phyloP scores from a whole-genome alignment of 345 rosid genomes.

The Melastoma malabathricum region DNA sequence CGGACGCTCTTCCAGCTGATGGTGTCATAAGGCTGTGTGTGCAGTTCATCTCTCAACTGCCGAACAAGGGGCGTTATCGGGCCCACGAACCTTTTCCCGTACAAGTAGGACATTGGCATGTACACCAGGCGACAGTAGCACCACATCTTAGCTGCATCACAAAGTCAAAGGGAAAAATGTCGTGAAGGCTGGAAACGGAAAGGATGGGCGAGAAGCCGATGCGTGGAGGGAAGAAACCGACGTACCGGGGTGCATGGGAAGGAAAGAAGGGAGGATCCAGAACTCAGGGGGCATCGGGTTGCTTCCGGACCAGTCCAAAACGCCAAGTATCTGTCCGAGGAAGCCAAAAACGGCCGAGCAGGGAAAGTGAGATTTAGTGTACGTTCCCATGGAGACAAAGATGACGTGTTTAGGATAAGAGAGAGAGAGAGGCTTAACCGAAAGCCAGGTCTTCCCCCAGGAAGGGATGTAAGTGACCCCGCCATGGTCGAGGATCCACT shows the following conservation, averaged over 20 bases:
- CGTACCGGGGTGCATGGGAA: constrained; percentile 22
- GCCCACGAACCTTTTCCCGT: constrained; percentile 25
- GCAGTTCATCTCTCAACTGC: constrained; percentile 19
- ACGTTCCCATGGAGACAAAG: neutral
- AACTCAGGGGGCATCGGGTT: constrained; percentile 24
- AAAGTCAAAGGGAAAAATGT: neutral
- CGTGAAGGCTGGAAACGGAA: neutral
- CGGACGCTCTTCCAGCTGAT: constrained; percentile 17
- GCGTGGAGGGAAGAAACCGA: neutral
- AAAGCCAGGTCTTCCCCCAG: constrained; percentile 33
- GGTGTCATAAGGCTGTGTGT: constrained; percentile 13
- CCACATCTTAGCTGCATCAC: constrained; percentile 25
- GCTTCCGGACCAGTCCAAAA: constrained; percentile 18
- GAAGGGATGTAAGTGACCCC: constrained; percentile 21
- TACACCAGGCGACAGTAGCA: constrained; percentile 25
- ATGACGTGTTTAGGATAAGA: neutral
- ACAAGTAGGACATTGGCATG: constrained; percentile 26
- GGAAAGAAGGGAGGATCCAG: constrained; percentile 23
- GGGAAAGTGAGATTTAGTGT: too few relatives aligned
- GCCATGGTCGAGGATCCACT: constrained; percentile 25
- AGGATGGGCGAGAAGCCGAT: neutral
- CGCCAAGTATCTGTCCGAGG: constrained; percentile 15
- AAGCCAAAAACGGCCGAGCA: too few relatives aligned
- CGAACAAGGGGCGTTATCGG: constrained; percentile 21
- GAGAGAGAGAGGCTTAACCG: constrained; percentile 5